These are phyloP conservation scores for Skeletonema marinoi DNA, from an alignment of 108 stramenopile species.

Conservation along the genomic window DNA sequence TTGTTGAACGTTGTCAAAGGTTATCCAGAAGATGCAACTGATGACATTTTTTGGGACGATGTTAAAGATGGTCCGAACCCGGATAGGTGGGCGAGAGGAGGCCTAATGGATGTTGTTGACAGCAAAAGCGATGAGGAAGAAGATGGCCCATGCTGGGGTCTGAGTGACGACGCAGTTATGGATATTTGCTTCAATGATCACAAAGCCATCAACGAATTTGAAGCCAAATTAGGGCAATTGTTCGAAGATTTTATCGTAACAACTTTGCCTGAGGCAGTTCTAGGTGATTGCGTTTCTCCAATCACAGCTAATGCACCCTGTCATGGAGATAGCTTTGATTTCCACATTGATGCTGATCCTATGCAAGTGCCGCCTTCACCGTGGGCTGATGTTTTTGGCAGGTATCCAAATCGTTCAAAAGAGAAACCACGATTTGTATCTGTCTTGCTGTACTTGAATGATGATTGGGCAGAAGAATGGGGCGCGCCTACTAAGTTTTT, in stretches of 20 bases:
- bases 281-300: conserved; percentile 63
- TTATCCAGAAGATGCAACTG: conserved; percentile 6
- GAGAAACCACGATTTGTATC: conserved; percentile 78
- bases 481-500: conserved; percentile 72
- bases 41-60: conserved; percentile 46
- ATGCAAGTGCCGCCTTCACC: conserved; percentile 61
- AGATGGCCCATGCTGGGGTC: conserved; percentile 50
- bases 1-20: conserved; percentile 59
- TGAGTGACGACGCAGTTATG: conserved; percentile 57
- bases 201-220: conserved; percentile 62
- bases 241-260: conserved; percentile 60
- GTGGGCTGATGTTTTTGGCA: conserved; percentile 73
- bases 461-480: conserved; percentile 62
- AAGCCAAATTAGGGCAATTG: conserved; percentile 47
- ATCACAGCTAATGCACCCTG: conserved; percentile 77
- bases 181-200: conserved; percentile 66
- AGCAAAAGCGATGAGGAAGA: conserved; percentile 20
- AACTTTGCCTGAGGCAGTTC: conserved; percentile 65
- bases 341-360: conserved; percentile 82
- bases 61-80: conserved; percentile 58
- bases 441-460: conserved; percentile 70
- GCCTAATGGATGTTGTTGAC: conserved; percentile 49
- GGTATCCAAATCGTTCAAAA: conserved; percentile 60
- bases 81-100: conserved; percentile 61
- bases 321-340: conserved; percentile 54